Percentiles rank a stretch among this genome's conserved stretches.
phyloP scores from a whole-genome alignment of 2,329 filamentous ascomycete genomes.

The Talaromyces piceae region DNA sequence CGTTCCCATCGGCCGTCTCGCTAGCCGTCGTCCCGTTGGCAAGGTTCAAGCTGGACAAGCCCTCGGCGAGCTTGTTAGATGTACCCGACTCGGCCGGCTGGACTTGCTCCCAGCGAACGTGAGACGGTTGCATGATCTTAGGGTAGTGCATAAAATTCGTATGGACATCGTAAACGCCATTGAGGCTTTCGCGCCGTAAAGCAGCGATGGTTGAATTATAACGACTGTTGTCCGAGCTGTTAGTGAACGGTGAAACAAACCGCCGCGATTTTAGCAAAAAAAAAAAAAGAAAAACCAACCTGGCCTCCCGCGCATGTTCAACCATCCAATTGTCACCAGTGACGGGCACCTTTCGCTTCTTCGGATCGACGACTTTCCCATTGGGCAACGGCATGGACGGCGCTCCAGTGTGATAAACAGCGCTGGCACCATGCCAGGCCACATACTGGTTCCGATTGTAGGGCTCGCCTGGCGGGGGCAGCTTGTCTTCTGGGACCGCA shows the following conservation, averaged over 20 bases:
- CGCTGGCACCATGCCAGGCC: constrained; percentile 94
- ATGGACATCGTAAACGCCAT: constrained; percentile 85
- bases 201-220: constrained; percentile 73
- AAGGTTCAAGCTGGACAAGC: constrained; percentile 28
- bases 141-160: constrained; percentile 90
- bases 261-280: too few species aligned
- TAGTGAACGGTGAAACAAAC: neutral
- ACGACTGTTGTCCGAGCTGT: constrained; percentile 52
- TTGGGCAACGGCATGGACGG: constrained; percentile 68
- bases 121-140: constrained; percentile 79
- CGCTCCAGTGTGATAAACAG: constrained; percentile 80
- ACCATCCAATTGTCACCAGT: constrained; percentile 96
- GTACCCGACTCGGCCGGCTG: constrained; percentile 33
- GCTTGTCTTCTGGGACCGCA: constrained; percentile 78
- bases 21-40: constrained; percentile 23
- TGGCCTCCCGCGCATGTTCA: constrained; percentile 85
- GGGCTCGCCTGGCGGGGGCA: constrained; percentile 66
- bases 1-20: constrained; percentile 6
- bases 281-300: constrained; percentile 55
- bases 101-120: constrained; percentile 72
- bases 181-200: constrained; percentile 60
- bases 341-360: constrained; percentile 78
- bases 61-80: constrained; percentile 23
- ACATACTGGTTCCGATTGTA: constrained; percentile 99
- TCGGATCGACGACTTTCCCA: constrained; percentile 67